These are phyloP conservation scores for Leccinellum luteum DNA, from an alignment of 768 basidiomycete species.

Conservation along the genomic window DNA sequence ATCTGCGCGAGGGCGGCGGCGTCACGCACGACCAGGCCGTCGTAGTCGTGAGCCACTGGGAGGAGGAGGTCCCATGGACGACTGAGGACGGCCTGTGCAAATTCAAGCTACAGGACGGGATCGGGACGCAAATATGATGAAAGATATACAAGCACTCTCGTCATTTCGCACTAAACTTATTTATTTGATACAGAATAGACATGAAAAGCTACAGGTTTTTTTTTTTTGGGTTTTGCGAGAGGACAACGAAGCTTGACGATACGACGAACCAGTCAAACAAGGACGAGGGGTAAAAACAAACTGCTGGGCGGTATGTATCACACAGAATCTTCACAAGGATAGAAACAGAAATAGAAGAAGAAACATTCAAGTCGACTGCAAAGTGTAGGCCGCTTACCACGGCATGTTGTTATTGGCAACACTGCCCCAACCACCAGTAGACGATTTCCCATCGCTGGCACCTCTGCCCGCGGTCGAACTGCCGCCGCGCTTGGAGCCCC, in stretches of 20 bases:
- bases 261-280: conserved; percentile 2
- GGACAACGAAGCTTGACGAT: background rate
- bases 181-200: background rate
- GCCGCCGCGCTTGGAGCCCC: conserved; percentile 9
- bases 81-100: conserved; percentile 48
- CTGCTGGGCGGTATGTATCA: conserved; percentile 1
- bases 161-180: background rate
- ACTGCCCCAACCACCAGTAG: conserved; percentile 27
- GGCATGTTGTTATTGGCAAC: conserved; percentile 16
- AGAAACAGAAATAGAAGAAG: background rate
- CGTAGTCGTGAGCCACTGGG: conserved; percentile 87
- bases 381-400: conserved; percentile 16
- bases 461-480: conserved; percentile 10
- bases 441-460: conserved; percentile 11
- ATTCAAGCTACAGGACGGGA: conserved; percentile 37
- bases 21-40: conserved; percentile 65
- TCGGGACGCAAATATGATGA: conserved; percentile 15
- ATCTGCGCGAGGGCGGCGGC: conserved; percentile 56
- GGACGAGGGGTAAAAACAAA: background rate
- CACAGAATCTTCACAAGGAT: background rate
- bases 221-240: background rate
- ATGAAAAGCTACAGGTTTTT: background rate
- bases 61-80: conserved; percentile 87
- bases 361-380: background rate
- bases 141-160: background rate